These are phyloP conservation scores for Talaromyces rugulosus DNA, from an alignment of 2,329 filamentous ascomycete genomes.

Conservation along the genomic window DNA sequence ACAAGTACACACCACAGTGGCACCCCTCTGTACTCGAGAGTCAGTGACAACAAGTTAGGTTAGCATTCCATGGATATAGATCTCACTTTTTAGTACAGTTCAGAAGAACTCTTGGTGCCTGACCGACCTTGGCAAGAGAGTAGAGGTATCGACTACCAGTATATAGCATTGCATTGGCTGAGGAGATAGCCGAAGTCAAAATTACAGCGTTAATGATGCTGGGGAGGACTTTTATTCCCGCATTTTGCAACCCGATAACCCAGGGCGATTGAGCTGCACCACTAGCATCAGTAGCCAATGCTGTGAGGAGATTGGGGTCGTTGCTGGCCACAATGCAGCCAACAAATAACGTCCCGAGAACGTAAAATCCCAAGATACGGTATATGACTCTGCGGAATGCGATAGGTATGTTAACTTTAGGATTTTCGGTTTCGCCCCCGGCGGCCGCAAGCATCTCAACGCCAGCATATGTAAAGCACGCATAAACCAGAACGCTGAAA, in stretches of 20 bases:
- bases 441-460: slow-evolving; percentile 51
- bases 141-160: slow-evolving; percentile 65
- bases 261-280: slow-evolving; percentile 49
- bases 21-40: slow-evolving; percentile 47
- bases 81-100: neutral
- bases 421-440: slow-evolving; percentile 56
- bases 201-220: slow-evolving; percentile 76
- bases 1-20: slow-evolving; percentile 57
- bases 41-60: neutral
- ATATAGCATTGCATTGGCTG: slow-evolving; percentile 73
- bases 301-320: slow-evolving; percentile 38
- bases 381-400: slow-evolving; percentile 58
- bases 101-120: slow-evolving; percentile 52
- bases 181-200: slow-evolving; percentile 71
- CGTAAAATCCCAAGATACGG: slow-evolving; percentile 59
- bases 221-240: slow-evolving; percentile 60
- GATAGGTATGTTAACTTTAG: slow-evolving; percentile 55
- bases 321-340: slow-evolving; percentile 56
- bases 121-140: slow-evolving; percentile 59
- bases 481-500: slow-evolving; percentile 44
- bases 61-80: neutral
- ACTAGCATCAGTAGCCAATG: slow-evolving; percentile 36
- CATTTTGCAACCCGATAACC: slow-evolving; percentile 43
- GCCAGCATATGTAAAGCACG: neutral
- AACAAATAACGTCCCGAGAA: slow-evolving; percentile 55